phyloP scores from a whole-genome alignment of 148 eudicot species.

The Polygonum maritimum region DNA sequence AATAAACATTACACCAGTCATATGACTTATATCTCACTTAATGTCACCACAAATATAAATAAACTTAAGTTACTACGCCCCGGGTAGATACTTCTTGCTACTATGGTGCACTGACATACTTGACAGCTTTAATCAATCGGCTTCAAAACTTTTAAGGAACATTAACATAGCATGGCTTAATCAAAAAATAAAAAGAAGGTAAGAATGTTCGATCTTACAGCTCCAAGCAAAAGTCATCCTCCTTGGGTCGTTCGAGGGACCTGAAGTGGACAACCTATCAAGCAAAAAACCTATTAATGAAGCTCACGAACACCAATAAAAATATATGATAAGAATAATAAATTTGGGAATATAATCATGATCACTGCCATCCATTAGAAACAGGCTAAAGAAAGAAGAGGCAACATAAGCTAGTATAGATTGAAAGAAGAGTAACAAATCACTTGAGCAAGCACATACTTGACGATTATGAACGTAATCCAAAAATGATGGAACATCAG shows the following conservation, averaged over 20 bases:
- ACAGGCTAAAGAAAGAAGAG: background rate
- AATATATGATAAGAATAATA: background rate
- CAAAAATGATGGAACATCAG: slow-evolving; percentile 34
- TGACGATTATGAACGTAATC: slow-evolving; percentile 36
- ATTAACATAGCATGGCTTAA: background rate
- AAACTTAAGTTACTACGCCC: background rate
- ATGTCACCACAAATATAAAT: background rate
- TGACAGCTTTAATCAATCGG: background rate
- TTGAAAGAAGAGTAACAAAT: background rate
- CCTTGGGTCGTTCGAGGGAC: slow-evolving; percentile 82
- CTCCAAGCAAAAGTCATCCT: slow-evolving; percentile 79
- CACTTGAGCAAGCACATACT: slow-evolving; percentile 13
- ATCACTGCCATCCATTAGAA: background rate
- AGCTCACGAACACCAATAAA: background rate
- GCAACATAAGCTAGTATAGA: background rate
- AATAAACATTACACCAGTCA: background rate
- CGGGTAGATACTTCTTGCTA: background rate
- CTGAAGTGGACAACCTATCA: slow-evolving; percentile 81
- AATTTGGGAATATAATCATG: background rate
- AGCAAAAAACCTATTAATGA: background rate
- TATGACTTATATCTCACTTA: background rate
- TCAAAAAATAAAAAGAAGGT: background rate
- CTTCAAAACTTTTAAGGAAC: background rate
- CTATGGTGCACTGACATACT: background rate
- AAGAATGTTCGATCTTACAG: slow-evolving; percentile 35